Evolutionary conservation across 2,329 filamentous ascomycete genomes (phyloP).

Genomic region (Neurospora crassa): DNA sequence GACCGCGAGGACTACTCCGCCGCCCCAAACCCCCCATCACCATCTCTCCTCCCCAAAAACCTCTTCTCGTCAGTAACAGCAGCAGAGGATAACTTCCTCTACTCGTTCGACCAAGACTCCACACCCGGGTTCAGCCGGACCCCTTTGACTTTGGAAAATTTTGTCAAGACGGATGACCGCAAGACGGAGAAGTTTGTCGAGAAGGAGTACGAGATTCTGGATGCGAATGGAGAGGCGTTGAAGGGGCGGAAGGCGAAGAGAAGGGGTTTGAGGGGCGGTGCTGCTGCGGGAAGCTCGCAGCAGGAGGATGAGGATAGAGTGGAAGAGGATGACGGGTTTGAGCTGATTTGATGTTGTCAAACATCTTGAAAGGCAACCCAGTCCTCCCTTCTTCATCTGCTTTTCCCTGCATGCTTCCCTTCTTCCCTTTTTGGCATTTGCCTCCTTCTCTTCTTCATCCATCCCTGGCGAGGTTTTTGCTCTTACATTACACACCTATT

Average conservation of each 20-base stretch:
- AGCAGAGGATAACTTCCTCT: conserved; percentile 27
- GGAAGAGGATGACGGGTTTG: conserved; percentile 33
- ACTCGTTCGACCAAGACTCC: conserved; percentile 32
- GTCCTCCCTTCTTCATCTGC: too few relatives aligned
- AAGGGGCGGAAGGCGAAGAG: conserved; percentile 30
- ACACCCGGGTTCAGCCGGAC: conserved; percentile 23
- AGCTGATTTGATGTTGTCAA: conserved; percentile 19
- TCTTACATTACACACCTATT: background rate
- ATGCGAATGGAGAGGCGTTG: conserved; percentile 33
- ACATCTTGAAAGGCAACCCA: background rate
- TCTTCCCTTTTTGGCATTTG: background rate
- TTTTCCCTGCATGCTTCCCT: background rate
- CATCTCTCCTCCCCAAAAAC: conserved; percentile 12
- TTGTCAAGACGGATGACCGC: conserved; percentile 25
- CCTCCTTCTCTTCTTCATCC: background rate
- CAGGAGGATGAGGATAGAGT: conserved; percentile 15
- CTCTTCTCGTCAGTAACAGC: conserved; percentile 6
- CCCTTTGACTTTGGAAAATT: conserved; percentile 28
- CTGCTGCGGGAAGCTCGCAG: background rate
- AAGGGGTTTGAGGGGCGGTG: background rate
- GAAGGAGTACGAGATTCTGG: conserved; percentile 39
- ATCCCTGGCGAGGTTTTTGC: background rate
- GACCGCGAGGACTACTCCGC: conserved; percentile 24
- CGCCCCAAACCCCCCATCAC: conserved; percentile 10
- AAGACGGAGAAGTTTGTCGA: conserved; percentile 36